phyloP scores from a whole-genome alignment of 2,329 filamentous ascomycete genomes.

The Epicoccum sorghinum region DNA sequence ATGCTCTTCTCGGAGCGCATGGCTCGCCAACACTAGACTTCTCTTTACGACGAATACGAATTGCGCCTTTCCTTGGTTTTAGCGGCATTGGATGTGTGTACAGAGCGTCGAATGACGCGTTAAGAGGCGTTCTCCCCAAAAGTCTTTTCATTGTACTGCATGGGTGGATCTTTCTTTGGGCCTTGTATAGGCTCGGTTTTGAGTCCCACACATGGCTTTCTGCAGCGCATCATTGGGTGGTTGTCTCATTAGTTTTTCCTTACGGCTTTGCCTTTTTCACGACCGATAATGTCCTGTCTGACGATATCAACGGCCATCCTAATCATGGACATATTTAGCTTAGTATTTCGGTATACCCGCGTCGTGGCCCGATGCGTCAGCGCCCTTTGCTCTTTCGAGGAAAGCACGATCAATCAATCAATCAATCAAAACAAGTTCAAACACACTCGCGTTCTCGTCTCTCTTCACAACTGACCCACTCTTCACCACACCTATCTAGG shows the following conservation, averaged over 20 bases:
- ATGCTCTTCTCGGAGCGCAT: conserved; percentile 2
- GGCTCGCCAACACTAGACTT: background rate
- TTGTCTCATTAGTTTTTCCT: conserved; percentile 2
- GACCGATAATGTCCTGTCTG: conserved; percentile 10
- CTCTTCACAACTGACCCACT: background rate
- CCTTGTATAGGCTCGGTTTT: conserved; percentile 1
- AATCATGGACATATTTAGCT: conserved; percentile 15
- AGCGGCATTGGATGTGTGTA: conserved; percentile 14
- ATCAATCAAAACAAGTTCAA: background rate
- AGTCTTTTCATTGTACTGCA: conserved; percentile 3
- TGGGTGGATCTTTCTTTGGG: background rate
- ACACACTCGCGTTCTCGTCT: conserved; percentile 4
- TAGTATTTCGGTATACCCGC: conserved; percentile 18
- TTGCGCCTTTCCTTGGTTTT: background rate
- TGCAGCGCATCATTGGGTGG: conserved; percentile 1
- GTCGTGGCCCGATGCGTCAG: conserved; percentile 5
- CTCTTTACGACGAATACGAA: background rate
- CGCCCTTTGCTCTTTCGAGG: conserved; percentile 3
- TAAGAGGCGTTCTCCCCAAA: conserved; percentile 1
- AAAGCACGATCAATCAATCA: conserved; percentile 10
- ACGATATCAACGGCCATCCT: conserved; percentile 8
- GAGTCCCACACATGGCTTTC: background rate
- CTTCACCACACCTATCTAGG: background rate
- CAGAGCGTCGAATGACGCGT: background rate
- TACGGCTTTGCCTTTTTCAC: background rate